Conservation (phyloP, 2,329 filamentous ascomycete genomes). For the Venturia pyrina region DNA sequence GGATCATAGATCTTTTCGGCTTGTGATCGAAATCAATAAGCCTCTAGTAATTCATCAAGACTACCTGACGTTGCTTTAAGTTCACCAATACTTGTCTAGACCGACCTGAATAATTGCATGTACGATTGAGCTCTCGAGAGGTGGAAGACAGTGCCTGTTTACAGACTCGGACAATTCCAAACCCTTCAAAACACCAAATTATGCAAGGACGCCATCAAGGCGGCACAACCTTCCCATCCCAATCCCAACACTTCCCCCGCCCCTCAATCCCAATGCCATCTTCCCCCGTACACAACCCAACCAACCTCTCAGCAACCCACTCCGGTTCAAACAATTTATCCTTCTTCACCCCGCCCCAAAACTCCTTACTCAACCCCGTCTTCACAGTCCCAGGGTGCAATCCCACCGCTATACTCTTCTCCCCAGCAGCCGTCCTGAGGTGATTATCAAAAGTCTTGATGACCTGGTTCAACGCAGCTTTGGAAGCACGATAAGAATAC, state of each 20-base stretch:
- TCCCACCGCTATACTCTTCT: slow-evolving; percentile 55
- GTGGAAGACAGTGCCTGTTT: no score
- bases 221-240: slow-evolving; percentile 27
- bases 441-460: slow-evolving; percentile 63
- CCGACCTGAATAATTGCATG: no score
- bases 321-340: slow-evolving; percentile 58
- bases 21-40: no score
- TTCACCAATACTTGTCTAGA: no score
- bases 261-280: slow-evolving; percentile 48
- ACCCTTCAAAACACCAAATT: no score
- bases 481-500: slow-evolving; percentile 72
- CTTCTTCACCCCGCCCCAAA: slow-evolving; percentile 54
- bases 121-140: no score
- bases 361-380: slow-evolving; percentile 62
- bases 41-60: no score
- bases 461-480: slow-evolving; percentile 62
- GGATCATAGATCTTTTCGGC: no score
- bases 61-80: no score
- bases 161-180: no score
- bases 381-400: slow-evolving; percentile 75
- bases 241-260: slow-evolving; percentile 30
- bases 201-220: slow-evolving; percentile 17
- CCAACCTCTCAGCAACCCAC: slow-evolving; percentile 54
- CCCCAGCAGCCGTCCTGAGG: slow-evolving; percentile 45
- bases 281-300: slow-evolving; percentile 25